phyloP scores from a whole-genome alignment of 192 early-diverging fungal genomes.

The Linnemannia exigua region DNA sequence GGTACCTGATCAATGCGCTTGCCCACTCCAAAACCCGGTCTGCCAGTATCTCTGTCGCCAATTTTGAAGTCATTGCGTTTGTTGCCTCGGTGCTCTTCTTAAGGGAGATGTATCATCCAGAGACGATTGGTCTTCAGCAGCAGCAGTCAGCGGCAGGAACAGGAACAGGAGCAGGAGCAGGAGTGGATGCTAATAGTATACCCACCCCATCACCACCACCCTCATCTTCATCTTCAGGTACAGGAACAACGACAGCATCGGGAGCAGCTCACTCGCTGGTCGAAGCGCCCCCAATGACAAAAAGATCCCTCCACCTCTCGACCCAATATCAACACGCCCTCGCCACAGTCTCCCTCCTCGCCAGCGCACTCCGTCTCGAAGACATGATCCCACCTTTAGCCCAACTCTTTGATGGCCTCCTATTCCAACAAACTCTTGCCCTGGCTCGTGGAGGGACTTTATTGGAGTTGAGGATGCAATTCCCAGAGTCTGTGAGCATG shows the following conservation, averaged over 20 bases:
- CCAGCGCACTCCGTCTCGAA: constrained; percentile 52
- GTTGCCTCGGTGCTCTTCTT: constrained; percentile 59
- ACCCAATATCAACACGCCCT: constrained; percentile 61
- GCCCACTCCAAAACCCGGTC: constrained; percentile 51
- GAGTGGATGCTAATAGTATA: constrained; percentile 18
- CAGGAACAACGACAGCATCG: background rate
- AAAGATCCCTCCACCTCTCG: constrained; percentile 58
- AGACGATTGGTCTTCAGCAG: constrained; percentile 6
- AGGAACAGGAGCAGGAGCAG: background rate
- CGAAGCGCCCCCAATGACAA: constrained; percentile 54
- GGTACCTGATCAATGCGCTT: constrained; percentile 59
- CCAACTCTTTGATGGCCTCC: constrained; percentile 48
- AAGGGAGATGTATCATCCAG: constrained; percentile 39
- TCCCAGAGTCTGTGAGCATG: constrained; percentile 22
- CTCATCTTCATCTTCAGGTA: background rate
- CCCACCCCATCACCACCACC: constrained; percentile 11
- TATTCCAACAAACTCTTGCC: constrained; percentile 52
- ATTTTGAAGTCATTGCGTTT: constrained; percentile 64
- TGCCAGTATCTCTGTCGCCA: constrained; percentile 40
- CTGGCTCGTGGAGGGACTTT: constrained; percentile 52
- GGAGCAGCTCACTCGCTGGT: background rate
- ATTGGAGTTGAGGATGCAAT: constrained; percentile 43
- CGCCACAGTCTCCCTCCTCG: constrained; percentile 51
- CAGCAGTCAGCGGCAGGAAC: background rate
- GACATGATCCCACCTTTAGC: constrained; percentile 31